These are phyloP conservation scores for Umbelopsis vinacea DNA, from an alignment of 192 early-diverging fungal species.

Conservation along the genomic window DNA sequence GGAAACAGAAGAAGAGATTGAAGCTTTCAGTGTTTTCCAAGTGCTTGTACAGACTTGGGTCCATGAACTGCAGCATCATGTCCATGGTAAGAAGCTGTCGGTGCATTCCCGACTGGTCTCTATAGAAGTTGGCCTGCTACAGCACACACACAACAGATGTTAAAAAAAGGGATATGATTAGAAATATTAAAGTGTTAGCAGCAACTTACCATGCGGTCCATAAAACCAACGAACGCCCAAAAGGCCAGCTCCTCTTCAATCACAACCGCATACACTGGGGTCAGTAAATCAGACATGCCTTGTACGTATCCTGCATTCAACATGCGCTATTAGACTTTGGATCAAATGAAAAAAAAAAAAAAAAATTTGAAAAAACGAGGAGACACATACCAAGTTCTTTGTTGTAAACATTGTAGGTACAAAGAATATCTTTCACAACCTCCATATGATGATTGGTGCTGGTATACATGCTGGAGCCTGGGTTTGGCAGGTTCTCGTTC, in stretches of 20 bases:
- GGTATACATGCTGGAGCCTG: constrained; percentile 47
- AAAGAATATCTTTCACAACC: constrained; percentile 87
- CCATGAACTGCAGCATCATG: constrained; percentile 84
- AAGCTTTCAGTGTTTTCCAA: constrained; percentile 80
- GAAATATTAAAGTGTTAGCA: not conserved
- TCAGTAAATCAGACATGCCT: constrained; percentile 95
- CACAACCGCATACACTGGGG: constrained; percentile 89
- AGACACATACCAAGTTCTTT: constrained; percentile 62
- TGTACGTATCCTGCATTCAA: constrained; percentile 80
- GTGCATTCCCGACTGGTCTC: constrained; percentile 95
- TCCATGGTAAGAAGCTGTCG: constrained; percentile 82
- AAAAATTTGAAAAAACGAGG: not conserved
- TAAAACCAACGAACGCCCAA: constrained; percentile 90
- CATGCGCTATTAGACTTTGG: no score
- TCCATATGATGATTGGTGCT: constrained; percentile 80
- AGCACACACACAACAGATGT: constrained; percentile 1
- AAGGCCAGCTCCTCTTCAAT: constrained; percentile 89
- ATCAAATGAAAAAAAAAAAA: no score
- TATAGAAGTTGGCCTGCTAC: constrained; percentile 84
- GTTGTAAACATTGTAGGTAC: constrained; percentile 91
- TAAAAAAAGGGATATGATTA: not conserved
- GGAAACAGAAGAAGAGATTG: constrained; percentile 98
- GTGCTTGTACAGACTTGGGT: constrained; percentile 83
- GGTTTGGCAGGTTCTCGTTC: constrained; percentile 62
- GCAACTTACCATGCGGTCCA: constrained; percentile 77